Evolutionary conservation across 305 asterid species (phyloP).

Genomic region (Solanum hybrid): DNA sequence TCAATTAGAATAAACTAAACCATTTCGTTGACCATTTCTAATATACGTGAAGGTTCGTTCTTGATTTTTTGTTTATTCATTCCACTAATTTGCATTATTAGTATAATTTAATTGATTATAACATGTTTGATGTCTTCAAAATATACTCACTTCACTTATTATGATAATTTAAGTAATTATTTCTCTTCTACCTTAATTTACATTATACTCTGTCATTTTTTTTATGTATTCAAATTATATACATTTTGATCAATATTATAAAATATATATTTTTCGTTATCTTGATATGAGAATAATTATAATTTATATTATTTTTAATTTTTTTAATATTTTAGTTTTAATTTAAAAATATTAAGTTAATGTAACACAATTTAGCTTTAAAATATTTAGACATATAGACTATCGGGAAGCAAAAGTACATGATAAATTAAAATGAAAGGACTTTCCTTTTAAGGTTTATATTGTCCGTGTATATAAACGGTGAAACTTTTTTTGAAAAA

Average conservation of each 20-base stretch:
- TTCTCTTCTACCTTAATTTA: background rate
- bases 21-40: background rate
- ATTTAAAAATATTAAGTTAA: background rate
- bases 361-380: background rate
- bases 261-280: too few species aligned
- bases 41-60: background rate
- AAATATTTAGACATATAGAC: background rate
- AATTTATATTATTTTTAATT: too few species aligned
- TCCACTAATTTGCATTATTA: background rate
- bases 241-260: too few species aligned
- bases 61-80: background rate
- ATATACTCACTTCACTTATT: background rate
- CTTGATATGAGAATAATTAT: too few species aligned
- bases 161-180: background rate
- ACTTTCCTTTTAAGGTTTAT: background rate
- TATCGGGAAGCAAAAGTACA: background rate
- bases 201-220: background rate
- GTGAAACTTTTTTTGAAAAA: background rate
- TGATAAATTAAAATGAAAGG: background rate
- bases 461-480: background rate
- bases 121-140: background rate
- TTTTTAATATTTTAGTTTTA: background rate
- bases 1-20: background rate
- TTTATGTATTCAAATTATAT: too few species aligned
- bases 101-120: background rate